phyloP scores from a whole-genome alignment of 495 filamentous ascomycete genomes.

The Xylaria scruposa region DNA sequence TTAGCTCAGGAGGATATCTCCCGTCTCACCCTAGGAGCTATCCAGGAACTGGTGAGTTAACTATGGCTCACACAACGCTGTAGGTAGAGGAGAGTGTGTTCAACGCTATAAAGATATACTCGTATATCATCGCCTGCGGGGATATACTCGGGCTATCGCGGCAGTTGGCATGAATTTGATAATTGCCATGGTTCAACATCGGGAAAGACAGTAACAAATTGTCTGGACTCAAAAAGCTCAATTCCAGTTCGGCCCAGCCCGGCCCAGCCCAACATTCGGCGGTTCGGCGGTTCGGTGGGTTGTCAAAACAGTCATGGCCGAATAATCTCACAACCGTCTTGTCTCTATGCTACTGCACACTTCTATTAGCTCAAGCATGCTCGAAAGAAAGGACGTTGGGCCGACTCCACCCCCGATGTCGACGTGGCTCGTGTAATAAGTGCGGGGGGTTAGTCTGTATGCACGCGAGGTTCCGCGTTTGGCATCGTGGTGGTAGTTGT shows the following conservation, averaged over 20 bases:
- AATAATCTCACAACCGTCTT: not conserved
- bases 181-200: not conserved
- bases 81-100: not conserved
- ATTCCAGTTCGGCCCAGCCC: slow-evolving; percentile 8
- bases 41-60: not conserved
- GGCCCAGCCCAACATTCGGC: not conserved
- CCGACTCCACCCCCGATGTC: slow-evolving; percentile 4
- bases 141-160: slow-evolving; percentile 1
- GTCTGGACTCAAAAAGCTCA: not conserved
- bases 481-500: slow-evolving; percentile 10
- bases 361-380: not conserved
- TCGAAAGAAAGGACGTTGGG: slow-evolving; percentile 1
- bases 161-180: not conserved
- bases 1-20: not conserved
- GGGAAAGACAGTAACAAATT: not conserved
- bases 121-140: not conserved
- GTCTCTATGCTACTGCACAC: not conserved
- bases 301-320: not conserved
- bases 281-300: not conserved
- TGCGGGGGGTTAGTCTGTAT: slow-evolving; percentile 16
- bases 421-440: slow-evolving; percentile 18
- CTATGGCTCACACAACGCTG: not conserved
- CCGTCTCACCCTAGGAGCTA: not conserved
- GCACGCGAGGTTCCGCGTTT: not conserved
- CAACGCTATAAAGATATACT: not conserved